These are phyloP conservation scores for Circinella umbellata DNA, from an alignment of 371 early-diverging fungal species.

Conservation along the genomic window DNA sequence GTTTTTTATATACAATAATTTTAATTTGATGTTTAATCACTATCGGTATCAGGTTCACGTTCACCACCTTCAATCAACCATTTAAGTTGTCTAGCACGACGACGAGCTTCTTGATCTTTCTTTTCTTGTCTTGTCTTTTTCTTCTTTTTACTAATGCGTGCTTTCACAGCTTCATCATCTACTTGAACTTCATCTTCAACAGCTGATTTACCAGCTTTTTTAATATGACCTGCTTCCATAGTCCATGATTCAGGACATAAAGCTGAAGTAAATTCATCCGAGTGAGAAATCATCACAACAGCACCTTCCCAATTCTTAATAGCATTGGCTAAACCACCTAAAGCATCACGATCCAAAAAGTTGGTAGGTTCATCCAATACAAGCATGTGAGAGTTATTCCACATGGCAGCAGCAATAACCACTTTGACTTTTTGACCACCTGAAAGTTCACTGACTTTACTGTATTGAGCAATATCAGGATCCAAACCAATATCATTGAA, in stretches of 20 bases:
- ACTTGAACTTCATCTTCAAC: conserved; percentile 69
- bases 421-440: conserved; percentile 93
- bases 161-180: conserved; percentile 62
- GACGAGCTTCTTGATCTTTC: conserved; percentile 71
- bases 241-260: conserved; percentile 85
- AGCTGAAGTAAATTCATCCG: conserved; percentile 78
- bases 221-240: conserved; percentile 65
- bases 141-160: conserved; percentile 79
- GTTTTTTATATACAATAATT: background rate
- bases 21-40: conserved; percentile 45
- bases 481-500: conserved; percentile 80
- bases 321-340: conserved; percentile 84
- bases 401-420: conserved; percentile 84
- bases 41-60: conserved; percentile 72
- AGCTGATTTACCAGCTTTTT: conserved; percentile 58
- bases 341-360: conserved; percentile 87
- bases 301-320: conserved; percentile 83
- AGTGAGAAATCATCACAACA: conserved; percentile 91
- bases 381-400: conserved; percentile 84
- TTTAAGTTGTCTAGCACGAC: conserved; percentile 72
- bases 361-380: conserved; percentile 89
- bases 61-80: conserved; percentile 77
- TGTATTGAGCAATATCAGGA: conserved; percentile 78
- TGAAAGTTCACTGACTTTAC: conserved; percentile 71
- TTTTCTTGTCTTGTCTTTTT: conserved; percentile 80